Evolutionary conservation across 2,329 filamentous ascomycete species (phyloP).

Genomic region (Basipetospora sp.): DNA sequence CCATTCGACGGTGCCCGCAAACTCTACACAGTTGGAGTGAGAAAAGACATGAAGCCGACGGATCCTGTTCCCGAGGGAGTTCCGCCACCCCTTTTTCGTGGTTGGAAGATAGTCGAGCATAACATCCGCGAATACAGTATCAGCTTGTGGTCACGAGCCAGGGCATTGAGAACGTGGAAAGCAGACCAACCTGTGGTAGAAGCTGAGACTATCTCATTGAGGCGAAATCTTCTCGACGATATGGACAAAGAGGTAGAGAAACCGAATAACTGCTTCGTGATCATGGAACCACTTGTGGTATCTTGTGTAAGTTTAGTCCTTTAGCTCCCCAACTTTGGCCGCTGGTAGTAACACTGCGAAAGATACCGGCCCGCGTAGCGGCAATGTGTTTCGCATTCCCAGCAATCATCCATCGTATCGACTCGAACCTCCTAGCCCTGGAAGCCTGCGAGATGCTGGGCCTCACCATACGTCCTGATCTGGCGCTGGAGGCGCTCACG

Average conservation of each 20-base stretch:
- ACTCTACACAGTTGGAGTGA: slow-evolving; percentile 38
- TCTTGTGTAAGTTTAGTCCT: slow-evolving; percentile 50
- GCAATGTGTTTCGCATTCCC: slow-evolving; percentile 64
- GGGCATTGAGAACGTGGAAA: slow-evolving; percentile 36
- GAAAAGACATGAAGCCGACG: slow-evolving; percentile 43
- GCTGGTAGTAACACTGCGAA: background rate
- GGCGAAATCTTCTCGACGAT: slow-evolving; percentile 72
- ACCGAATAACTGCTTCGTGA: slow-evolving; percentile 46
- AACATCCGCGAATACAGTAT: slow-evolving; percentile 74
- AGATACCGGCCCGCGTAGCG: slow-evolving; percentile 54
- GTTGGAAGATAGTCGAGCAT: slow-evolving; percentile 25
- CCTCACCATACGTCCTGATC: slow-evolving; percentile 46
- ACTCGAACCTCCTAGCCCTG: slow-evolving; percentile 63
- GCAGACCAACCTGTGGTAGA: slow-evolving; percentile 68
- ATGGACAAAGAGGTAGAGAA: slow-evolving; percentile 28
- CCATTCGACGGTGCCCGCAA: slow-evolving; percentile 49
- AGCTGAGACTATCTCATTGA: slow-evolving; percentile 56
- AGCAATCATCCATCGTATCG: slow-evolving; percentile 69
- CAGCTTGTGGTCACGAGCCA: slow-evolving; percentile 53
- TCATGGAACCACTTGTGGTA: slow-evolving; percentile 61
- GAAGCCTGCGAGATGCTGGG: slow-evolving; percentile 57
- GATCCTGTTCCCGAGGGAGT: slow-evolving; percentile 49
- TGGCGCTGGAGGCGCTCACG: slow-evolving; percentile 79
- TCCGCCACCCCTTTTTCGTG: slow-evolving; percentile 30
- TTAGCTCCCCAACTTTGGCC: background rate